Evolutionary conservation across 2,329 filamentous ascomycete species (phyloP).

Genomic region (Cordyceps pruinosa): DNA sequence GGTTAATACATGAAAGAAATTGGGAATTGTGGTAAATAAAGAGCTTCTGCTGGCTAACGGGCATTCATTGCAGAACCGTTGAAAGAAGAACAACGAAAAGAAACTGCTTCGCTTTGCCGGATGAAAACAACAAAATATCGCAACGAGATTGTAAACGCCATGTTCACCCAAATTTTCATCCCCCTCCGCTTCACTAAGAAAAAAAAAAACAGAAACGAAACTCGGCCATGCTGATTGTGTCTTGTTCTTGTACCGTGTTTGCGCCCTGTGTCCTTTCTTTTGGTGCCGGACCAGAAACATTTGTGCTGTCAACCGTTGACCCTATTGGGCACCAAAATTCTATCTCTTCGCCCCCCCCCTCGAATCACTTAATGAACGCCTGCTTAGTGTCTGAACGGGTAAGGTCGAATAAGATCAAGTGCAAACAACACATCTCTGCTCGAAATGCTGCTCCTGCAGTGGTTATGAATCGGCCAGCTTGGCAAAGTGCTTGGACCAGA

Average conservation of each 20-base stretch:
- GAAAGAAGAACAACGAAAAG: not conserved
- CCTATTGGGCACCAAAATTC: not conserved
- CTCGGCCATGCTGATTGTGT: not conserved
- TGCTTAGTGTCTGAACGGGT: not conserved
- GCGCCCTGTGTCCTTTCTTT: not conserved
- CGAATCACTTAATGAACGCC: constrained; percentile 5
- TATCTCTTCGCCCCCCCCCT: not conserved
- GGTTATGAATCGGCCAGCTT: constrained; percentile 48
- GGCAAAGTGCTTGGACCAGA: constrained; percentile 98
- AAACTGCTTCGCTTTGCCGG: constrained; percentile 6
- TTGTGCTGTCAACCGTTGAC: constrained; percentile 5
- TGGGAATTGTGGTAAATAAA: not conserved
- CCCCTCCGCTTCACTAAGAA: not conserved
- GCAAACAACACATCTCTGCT: not conserved
- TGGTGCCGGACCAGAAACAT: not conserved
- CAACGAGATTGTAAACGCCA: constrained; percentile 11
- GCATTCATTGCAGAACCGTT: not conserved
- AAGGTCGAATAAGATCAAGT: not conserved
- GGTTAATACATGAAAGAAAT: no score
- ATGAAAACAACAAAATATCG: constrained; percentile 1
- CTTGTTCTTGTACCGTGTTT: not conserved
- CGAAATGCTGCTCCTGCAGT: not conserved
- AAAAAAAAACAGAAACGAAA: not conserved
- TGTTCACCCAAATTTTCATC: not conserved
- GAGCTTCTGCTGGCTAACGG: not conserved